Conservation (phyloP, 306 rosid species). For the Trifolium pratense region DNA sequence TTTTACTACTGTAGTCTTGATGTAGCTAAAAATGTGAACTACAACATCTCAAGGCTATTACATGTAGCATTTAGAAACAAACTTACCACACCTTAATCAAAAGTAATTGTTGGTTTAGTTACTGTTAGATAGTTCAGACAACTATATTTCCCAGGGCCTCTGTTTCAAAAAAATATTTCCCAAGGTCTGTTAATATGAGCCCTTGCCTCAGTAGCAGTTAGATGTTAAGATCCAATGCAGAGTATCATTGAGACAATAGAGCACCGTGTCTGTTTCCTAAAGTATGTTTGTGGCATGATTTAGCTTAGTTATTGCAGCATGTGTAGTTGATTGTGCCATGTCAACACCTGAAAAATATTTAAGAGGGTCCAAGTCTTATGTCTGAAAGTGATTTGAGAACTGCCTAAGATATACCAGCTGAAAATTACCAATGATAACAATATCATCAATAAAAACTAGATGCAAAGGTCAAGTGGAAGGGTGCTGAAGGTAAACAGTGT, state of each 20-base stretch:
- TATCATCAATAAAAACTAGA: neutral
- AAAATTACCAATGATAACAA: neutral
- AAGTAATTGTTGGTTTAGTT: constrained; percentile 11
- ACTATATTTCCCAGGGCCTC: neutral
- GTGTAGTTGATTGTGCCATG: neutral
- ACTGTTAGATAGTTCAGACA: neutral
- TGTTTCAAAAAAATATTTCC: neutral
- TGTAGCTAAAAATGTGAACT: neutral
- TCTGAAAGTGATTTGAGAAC: neutral
- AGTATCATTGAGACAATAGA: constrained; percentile 1
- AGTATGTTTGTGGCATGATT: neutral
- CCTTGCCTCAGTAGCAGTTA: neutral
- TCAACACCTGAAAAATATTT: neutral
- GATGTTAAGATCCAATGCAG: neutral
- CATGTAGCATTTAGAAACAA: constrained; percentile 1
- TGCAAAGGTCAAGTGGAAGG: neutral
- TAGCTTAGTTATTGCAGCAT: neutral
- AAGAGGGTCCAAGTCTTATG: neutral
- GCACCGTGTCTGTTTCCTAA: neutral
- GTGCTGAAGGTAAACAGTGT: neutral
- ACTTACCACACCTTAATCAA: neutral
- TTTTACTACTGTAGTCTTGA: neutral
- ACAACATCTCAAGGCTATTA: neutral
- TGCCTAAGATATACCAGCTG: neutral
- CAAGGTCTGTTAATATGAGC: neutral